phyloP scores from a whole-genome alignment of 768 basidiomycete genomes.

The Cystoderma amianthinum region DNA sequence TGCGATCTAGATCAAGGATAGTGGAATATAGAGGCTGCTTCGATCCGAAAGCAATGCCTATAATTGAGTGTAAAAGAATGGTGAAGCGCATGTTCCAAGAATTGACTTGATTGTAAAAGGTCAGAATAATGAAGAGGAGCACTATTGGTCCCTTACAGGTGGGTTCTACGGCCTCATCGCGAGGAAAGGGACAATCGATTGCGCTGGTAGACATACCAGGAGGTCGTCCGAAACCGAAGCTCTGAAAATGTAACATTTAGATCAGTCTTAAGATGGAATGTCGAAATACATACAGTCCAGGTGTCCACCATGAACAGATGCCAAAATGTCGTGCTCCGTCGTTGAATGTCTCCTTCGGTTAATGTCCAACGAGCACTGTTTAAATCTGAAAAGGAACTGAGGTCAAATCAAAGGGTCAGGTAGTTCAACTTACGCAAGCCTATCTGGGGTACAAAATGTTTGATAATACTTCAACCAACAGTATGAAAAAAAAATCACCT shows the following conservation, averaged over 20 bases:
- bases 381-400: slow-evolving; percentile 33
- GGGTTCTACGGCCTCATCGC: too few relatives aligned
- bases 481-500: slow-evolving; percentile 33
- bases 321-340: slow-evolving; percentile 59
- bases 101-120: slow-evolving; percentile 37
- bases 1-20: slow-evolving; percentile 52
- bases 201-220: slow-evolving; percentile 45
- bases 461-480: neutral
- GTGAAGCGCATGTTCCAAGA: slow-evolving; percentile 52
- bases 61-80: slow-evolving; percentile 41
- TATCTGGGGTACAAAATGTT: neutral
- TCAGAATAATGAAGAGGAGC: too few relatives aligned
- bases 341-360: slow-evolving; percentile 30
- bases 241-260: slow-evolving; percentile 36
- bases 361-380: slow-evolving; percentile 57
- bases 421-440: neutral
- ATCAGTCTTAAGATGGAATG: neutral
- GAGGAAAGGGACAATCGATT: slow-evolving; percentile 52
- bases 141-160: too few relatives aligned
- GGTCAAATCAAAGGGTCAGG: neutral
- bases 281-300: slow-evolving; percentile 36
- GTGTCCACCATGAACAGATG: slow-evolving; percentile 60
- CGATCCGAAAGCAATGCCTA: slow-evolving; percentile 44
- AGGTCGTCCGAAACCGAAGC: slow-evolving; percentile 55
- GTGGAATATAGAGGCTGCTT: slow-evolving; percentile 43